Evolutionary conservation across 805 yeast genomes (phyloP), one percentile per base, ranked within the genome.

Genomic region (Jamesozyma hellenica): DNA sequence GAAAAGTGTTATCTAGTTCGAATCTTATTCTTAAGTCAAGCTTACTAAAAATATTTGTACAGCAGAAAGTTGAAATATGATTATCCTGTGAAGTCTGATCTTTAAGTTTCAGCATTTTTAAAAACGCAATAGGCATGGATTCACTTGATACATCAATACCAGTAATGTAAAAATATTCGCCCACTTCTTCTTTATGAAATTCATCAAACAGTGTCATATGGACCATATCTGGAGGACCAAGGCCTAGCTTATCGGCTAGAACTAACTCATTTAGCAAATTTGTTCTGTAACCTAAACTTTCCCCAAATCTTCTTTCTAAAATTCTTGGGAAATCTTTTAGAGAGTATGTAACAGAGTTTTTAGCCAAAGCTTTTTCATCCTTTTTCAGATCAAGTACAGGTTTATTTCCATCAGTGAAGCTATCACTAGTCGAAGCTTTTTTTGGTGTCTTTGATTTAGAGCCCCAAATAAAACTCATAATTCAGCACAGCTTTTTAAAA

Each of bases 201-300:
- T 67, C 61, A 34, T 72, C 69, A 41, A 63, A 63, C 26, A 60
- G 55, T n/a, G 72, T 60, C n/a, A 67, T 47, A 48, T 70, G 52
- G 36, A 51, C 75, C 42, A 82, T 63, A 58, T 83, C 94, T 3
- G 87, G 81, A 2, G 87, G 84, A 0, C 94, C 94, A 17, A 80
- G 53, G n/a, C 77, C 78, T 39, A 52, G 25, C 17, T 42, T 45
- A 19, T 47, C 55, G 17, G 39, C 28, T 3, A 26, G 36, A 2
- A 37, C 41, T 34, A 56, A 29, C 9, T 47, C 52, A 17, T 43
- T 41, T 27, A 58, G 35, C 15, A 51, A 33, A 5, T 47, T 40
- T 2, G 52, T 49, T 38, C 65, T 47, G 19, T 43, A 43, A 3
- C 56, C 56, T 30, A 59, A 43, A 40, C 59, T 53, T 36, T 59